These are phyloP conservation scores for Musa schizocarpa DNA, from an alignment of 176 grass and related monocot genomes.

Conservation along the genomic window DNA sequence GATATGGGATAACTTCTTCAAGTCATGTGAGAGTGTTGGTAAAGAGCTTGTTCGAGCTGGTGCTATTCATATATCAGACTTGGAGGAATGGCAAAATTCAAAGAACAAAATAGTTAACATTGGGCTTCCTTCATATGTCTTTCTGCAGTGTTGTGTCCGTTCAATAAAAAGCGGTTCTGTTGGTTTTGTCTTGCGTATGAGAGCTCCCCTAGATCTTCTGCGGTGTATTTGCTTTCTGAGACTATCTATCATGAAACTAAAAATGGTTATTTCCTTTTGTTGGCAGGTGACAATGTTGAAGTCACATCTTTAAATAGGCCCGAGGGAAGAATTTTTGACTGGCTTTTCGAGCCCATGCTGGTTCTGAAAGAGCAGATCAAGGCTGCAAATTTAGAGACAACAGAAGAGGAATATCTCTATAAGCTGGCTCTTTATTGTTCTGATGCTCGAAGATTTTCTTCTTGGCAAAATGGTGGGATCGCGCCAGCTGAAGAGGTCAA, in stretches of 20 bases:
- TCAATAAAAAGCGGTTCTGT: conserved; percentile 4
- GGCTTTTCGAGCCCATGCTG: conserved; percentile 28
- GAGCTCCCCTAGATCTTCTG: background rate
- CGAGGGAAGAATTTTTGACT: conserved; percentile 25
- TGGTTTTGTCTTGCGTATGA: conserved; percentile 19
- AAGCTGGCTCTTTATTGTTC: conserved; percentile 19
- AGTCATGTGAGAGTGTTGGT: conserved; percentile 11
- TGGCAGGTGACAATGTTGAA: conserved; percentile 22
- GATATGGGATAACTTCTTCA: conserved; percentile 21
- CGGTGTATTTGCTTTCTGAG: background rate
- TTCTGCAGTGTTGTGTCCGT: conserved; percentile 18
- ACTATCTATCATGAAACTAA: background rate
- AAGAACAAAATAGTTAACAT: conserved; percentile 28
- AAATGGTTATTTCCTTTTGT: background rate
- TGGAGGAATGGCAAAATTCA: conserved; percentile 20
- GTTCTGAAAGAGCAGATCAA: conserved; percentile 19
- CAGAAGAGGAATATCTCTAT: conserved; percentile 14
- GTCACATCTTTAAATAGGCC: conserved; percentile 19
- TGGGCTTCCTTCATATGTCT: conserved; percentile 20
- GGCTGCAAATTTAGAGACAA: conserved; percentile 1
- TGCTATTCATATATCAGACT: conserved; percentile 14
- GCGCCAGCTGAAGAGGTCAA: conserved; percentile 19
- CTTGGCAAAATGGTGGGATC: conserved; percentile 15
- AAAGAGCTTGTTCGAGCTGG: conserved; percentile 18
- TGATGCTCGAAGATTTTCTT: conserved; percentile 4